These are phyloP conservation scores for Anthracocystis walkeri DNA, from an alignment of 1,284 basidiomycete species.

Conservation along the genomic window DNA sequence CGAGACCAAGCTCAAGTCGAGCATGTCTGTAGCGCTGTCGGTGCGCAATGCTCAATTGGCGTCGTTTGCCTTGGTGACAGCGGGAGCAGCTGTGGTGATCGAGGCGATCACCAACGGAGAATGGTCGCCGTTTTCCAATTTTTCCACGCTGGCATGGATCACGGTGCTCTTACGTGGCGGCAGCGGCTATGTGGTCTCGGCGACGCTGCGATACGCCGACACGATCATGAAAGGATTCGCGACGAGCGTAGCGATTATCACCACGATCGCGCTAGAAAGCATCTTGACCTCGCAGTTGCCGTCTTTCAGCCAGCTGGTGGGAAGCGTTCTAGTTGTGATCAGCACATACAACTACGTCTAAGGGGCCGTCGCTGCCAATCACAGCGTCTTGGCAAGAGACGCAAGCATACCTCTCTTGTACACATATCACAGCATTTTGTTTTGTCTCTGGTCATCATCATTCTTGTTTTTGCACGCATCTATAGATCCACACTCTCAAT, in stretches of 20 bases:
- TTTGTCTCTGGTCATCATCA: too few species aligned
- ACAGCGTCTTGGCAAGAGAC: too few species aligned
- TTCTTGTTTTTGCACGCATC: too few species aligned
- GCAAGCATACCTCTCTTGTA: too few species aligned
- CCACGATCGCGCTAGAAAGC: conserved; percentile 38
- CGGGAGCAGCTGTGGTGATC: conserved; percentile 20
- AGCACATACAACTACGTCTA: conserved; percentile 42
- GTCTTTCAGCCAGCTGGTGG: conserved; percentile 19
- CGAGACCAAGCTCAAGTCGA: conserved; percentile 40
- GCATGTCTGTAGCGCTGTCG: conserved; percentile 40
- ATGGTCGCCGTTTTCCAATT: conserved; percentile 28
- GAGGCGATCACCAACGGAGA: conserved; percentile 11
- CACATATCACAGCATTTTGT: too few species aligned
- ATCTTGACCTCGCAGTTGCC: conserved; percentile 16
- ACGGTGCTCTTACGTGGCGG: conserved; percentile 33
- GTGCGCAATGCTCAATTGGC: conserved; percentile 46
- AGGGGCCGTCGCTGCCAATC: not conserved
- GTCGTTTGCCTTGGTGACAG: conserved; percentile 26
- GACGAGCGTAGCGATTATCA: conserved; percentile 41
- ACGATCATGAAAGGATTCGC: conserved; percentile 50
- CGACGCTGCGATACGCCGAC: conserved; percentile 43
- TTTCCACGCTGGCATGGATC: conserved; percentile 31
- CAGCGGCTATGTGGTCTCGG: conserved; percentile 36
- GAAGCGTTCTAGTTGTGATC: conserved; percentile 25
- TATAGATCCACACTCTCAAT: too few species aligned